These are phyloP conservation scores for Dipteronia sinensis DNA, from an alignment of 345 rosid genomes.

Conservation along the genomic window DNA sequence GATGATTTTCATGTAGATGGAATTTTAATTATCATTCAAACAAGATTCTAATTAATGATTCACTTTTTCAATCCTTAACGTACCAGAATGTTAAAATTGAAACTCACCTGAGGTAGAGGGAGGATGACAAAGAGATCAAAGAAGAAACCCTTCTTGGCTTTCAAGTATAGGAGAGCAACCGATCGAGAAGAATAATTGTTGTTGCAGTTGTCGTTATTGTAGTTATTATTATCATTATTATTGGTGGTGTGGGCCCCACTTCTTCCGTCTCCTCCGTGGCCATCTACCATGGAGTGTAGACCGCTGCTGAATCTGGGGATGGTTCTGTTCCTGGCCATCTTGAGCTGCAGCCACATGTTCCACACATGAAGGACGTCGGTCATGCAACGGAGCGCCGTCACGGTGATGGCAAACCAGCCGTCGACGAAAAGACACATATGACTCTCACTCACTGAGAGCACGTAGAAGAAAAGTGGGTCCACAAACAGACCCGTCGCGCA, in stretches of 20 bases:
- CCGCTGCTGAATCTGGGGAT: conserved; percentile 18
- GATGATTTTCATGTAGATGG: too few relatives aligned
- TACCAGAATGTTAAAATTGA: too few relatives aligned
- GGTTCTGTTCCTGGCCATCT: conserved; percentile 45
- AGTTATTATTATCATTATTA: too few relatives aligned
- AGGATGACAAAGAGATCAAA: conserved; percentile 86
- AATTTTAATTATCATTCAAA: too few relatives aligned
- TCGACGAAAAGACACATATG: conserved; percentile 85
- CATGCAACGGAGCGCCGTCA: conserved; percentile 91
- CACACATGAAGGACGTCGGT: conserved; percentile 81
- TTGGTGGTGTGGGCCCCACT: not conserved
- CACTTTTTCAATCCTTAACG: too few relatives aligned
- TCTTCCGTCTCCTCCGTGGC: not conserved
- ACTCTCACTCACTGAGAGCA: conserved; percentile 66
- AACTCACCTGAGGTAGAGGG: conserved; percentile 82
- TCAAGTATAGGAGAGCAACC: conserved; percentile 47
- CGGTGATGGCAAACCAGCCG: conserved; percentile 94
- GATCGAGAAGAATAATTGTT: conserved; percentile 10
- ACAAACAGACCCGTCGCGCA: conserved; percentile 85
- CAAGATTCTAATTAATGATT: too few relatives aligned
- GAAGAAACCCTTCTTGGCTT: conserved; percentile 67
- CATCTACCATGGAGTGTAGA: not conserved
- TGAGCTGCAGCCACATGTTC: conserved; percentile 86
- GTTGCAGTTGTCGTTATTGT: not conserved
- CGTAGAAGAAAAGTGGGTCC: conserved; percentile 93